Evolutionary conservation across 768 basidiomycete genomes (phyloP), one percentile per base, ranked within the genome.

Genomic region (Collybiopsis luxurians): DNA sequence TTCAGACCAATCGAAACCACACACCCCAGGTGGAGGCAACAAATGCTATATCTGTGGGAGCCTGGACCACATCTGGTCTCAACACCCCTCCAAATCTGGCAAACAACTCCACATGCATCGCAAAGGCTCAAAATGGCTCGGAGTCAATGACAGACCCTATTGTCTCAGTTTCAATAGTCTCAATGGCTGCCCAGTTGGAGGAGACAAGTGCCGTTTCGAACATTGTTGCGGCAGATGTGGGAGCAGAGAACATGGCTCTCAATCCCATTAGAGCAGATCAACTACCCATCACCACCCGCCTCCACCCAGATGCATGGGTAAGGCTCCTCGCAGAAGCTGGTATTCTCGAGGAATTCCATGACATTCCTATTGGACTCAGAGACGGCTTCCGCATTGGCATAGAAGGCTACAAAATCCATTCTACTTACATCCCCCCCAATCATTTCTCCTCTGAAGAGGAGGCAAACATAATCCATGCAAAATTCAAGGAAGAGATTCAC

Each of bases 321-420:
- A 27, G 53, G 42, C 13, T 58, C 3, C 45, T 60, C 1, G 2
- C 1, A 27, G 54, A 52, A 12, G 56, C 59, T 23, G 58, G 50
- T 4, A 21, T 38, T 12, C 56, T 61, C 1, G 51, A 57, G 5
- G 38, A 55, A 13, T 64, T 63, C 31, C 1, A 9, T 6, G 57
- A 60, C 44, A 58, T 68, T 15, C 64, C 61, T 3, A 28, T 28
- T 13, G 64, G 64, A 26, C 44, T 68, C 39, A 43, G 57, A 2
- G n/a, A 62, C 40, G 63, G 65, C 17, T 67, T 67, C 54, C 28
- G 27, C 19, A 36, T 65, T 39, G 64, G 64, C 10, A 26, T 64
- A 2, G 53, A 58, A 10, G 30, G 38, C 1, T 58, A 58, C 28
- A 10, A 36, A 9, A 10, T 65, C 5, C n/a, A 27, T 7, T 13